Evolutionary conservation across 495 filamentous ascomycete species (phyloP).

Genomic region (Penicillium nucicola): DNA sequence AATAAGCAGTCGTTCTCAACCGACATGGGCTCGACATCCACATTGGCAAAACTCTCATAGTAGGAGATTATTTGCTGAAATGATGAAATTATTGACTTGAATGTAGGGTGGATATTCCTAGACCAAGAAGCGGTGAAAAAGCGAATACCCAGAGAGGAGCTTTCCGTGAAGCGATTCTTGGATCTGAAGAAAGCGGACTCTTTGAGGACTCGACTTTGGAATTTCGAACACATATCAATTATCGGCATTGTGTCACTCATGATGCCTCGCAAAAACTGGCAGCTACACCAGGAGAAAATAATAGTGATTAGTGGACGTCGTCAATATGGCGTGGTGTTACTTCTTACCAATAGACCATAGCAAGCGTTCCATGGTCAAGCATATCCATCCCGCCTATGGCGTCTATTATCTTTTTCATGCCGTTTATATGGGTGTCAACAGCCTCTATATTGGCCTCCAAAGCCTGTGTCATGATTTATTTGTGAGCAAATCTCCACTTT

Average conservation of each 20-base stretch:
- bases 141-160: slow-evolving; percentile 5
- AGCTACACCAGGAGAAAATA: neutral
- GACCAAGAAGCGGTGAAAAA: slow-evolving; percentile 12
- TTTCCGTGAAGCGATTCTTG: neutral
- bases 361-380: slow-evolving; percentile 6
- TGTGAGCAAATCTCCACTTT: neutral
- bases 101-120: slow-evolving; percentile 2
- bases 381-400: slow-evolving; percentile 9
- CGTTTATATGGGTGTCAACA: slow-evolving; percentile 13
- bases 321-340: neutral
- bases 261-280: slow-evolving; percentile 5
- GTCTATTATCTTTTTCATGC: slow-evolving; percentile 10
- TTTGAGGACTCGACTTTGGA: slow-evolving; percentile 4
- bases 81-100: slow-evolving; percentile 6
- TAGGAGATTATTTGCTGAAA: slow-evolving; percentile 6
- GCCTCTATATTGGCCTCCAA: slow-evolving; percentile 12
- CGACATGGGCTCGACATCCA: slow-evolving; percentile 1
- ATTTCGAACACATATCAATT: slow-evolving; percentile 7
- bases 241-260: neutral
- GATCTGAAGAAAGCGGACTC: slow-evolving; percentile 3
- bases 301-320: neutral
- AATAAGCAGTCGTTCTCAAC: slow-evolving; percentile 16
- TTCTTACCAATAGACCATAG: slow-evolving; percentile 11
- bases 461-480: neutral
- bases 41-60: slow-evolving; percentile 9